These are phyloP conservation scores for Coleophoma eucalyptorum DNA, from an alignment of 2,329 filamentous ascomycete genomes.

Conservation along the genomic window DNA sequence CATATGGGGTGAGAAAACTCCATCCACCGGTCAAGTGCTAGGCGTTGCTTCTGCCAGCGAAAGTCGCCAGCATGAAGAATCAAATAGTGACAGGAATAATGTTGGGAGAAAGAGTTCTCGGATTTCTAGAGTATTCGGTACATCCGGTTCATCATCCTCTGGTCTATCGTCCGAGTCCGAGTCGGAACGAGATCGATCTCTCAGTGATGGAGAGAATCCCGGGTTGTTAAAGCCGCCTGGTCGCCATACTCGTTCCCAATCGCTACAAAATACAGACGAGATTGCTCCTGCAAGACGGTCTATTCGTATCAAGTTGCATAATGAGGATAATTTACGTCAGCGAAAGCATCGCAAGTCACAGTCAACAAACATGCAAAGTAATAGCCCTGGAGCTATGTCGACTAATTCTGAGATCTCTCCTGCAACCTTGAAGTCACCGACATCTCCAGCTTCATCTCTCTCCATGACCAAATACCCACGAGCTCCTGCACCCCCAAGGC, in stretches of 20 bases:
- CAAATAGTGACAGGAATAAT: conserved; percentile 12
- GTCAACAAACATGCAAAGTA: conserved; percentile 38
- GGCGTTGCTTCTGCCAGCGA: conserved; percentile 21
- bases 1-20: conserved; percentile 35
- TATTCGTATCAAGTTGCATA: conserved; percentile 86
- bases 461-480: conserved; percentile 86
- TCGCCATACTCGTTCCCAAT: conserved; percentile 62
- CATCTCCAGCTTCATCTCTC: conserved; percentile 66
- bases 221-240: conserved; percentile 7
- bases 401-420: conserved; percentile 48
- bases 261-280: conserved; percentile 57
- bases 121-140: conserved; percentile 10
- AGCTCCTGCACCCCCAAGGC: conserved; percentile 82
- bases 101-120: conserved; percentile 12
- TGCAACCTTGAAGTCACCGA: conserved; percentile 88
- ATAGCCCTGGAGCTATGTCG: conserved; percentile 28
- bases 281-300: conserved; percentile 68
- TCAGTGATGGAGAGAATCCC: conserved; percentile 14
- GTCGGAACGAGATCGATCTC: conserved; percentile 43
- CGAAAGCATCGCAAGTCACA: conserved; percentile 66
- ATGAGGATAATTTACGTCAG: conserved; percentile 70
- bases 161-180: conserved; percentile 63
- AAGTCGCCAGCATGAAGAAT: conserved; percentile 4
- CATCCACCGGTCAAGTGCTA: conserved; percentile 27
- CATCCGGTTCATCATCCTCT: conserved; percentile 48